Evolutionary conservation across 1,284 basidiomycete genomes (phyloP), one percentile per base, ranked within the genome.

Genomic region (Malassezia pachydermatis): DNA sequence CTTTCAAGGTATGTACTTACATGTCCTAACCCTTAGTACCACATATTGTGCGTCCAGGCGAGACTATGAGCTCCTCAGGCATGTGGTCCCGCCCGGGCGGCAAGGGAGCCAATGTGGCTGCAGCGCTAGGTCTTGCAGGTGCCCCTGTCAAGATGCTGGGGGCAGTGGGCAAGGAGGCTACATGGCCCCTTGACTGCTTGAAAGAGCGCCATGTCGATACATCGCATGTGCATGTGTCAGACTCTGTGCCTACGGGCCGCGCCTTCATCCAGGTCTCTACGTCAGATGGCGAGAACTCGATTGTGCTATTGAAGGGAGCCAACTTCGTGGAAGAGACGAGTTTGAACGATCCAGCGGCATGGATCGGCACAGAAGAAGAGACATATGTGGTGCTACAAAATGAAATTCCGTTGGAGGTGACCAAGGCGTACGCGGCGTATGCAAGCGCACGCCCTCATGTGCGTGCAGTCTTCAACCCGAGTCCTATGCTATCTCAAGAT

Each of bases 381-480:
- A 73, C 76, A 14, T 76, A 78, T 56, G 65, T 79, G 5, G 67
- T 78, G n/a, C 63, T 79, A 1, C 78, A 79, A 53, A 79, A 80
- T 59, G 78, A 80, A 63, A 78, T 80, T 42, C 77, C 77, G 0
- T 68, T 78, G 11, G 41, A 57, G 1, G 71, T 73, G 5, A 79
- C 78, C 5, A 48, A 70, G 13, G 59, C 72, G 3, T 76, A 76
- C 55, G 67, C 77, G 41, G 33, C 42, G 9, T 41, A 39, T 3
- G 38, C 32, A 10, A 46, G 45, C 22, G 20, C 41, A 22, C 41
- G 24, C 14, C 9, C 25, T 16, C 45, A 49, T 30, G 51, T 60
- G 1, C 54, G 51, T 25, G 42, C 59, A 38, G 48, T 79, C n/a
- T 78, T 76, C 70, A 80, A 80, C 61, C 78, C 78, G 0, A 76